Percentiles rank a stretch among this genome's conserved stretches.
Evolutionary conservation across 192 early-diverging fungal genomes (phyloP).

Genomic region (Thamnidium elegans): DNA sequence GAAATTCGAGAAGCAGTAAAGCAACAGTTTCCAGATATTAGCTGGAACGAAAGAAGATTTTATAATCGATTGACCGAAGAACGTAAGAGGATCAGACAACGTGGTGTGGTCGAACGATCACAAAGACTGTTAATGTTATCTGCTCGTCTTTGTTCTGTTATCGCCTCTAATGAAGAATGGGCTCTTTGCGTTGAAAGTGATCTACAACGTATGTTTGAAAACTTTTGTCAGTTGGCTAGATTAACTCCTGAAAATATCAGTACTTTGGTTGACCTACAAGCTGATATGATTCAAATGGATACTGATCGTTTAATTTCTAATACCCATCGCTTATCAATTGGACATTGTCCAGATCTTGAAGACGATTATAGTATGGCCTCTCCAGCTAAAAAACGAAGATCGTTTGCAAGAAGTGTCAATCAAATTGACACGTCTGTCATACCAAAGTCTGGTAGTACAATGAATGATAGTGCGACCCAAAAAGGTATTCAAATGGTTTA

Average conservation of each 20-base stretch:
- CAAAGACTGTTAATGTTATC: constrained; percentile 43
- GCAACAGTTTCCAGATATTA: constrained; percentile 49
- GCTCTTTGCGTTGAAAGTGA: constrained; percentile 24
- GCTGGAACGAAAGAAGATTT: constrained; percentile 60
- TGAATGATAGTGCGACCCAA: neutral
- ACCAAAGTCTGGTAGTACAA: neutral
- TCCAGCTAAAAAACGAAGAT: constrained; percentile 12
- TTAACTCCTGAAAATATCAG: constrained; percentile 18
- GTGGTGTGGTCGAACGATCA: constrained; percentile 50
- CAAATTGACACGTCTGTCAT: neutral
- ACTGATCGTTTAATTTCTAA: neutral
- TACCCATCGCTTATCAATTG: constrained; percentile 3
- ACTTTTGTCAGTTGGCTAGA: constrained; percentile 23
- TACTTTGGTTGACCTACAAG: constrained; percentile 19
- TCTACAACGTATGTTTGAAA: constrained; percentile 23
- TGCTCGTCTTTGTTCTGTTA: constrained; percentile 45
- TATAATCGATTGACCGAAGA: constrained; percentile 59
- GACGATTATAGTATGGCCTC: neutral
- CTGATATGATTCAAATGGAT: constrained; percentile 17
- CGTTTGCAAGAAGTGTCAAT: neutral
- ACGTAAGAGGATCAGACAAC: constrained; percentile 47
- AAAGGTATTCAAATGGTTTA: constrained; percentile 24
- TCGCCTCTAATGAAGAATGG: constrained; percentile 35
- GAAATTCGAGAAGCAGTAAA: constrained; percentile 44
- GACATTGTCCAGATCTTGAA: neutral